A percentile compares a stretch with the other conserved stretches of the same genome.
These are phyloP conservation scores for Alternaria dauci DNA, from an alignment of 2,329 filamentous ascomycete species.

Conservation along the genomic window DNA sequence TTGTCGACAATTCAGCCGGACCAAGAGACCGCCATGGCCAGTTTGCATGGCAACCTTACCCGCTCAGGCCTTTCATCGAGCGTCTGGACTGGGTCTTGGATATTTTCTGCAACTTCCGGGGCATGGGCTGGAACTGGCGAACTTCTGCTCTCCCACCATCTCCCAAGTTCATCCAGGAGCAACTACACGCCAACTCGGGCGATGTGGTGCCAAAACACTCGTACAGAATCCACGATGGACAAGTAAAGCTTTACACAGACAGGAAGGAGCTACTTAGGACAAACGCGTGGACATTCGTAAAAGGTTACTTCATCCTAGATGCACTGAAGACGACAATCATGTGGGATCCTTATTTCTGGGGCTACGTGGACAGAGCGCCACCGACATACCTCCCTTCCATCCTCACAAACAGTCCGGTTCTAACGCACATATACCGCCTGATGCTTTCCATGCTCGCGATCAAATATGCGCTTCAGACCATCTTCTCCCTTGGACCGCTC, in stretches of 20 bases:
- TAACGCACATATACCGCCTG: conserved; percentile 66
- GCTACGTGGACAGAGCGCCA: conserved; percentile 55
- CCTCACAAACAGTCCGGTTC: conserved; percentile 51
- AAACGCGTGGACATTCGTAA: conserved; percentile 54
- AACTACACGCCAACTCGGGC: conserved; percentile 45
- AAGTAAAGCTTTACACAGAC: conserved; percentile 50
- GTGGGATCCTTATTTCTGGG: conserved; percentile 80
- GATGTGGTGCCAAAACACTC: conserved; percentile 27
- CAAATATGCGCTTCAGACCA: conserved; percentile 66
- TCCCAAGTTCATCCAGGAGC: conserved; percentile 51
- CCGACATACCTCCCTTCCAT: conserved; percentile 57
- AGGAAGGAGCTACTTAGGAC: conserved; percentile 45
- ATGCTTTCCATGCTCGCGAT: conserved; percentile 65
- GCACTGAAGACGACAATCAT: conserved; percentile 72
- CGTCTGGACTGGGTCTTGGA: conserved; percentile 67
- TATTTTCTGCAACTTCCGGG: conserved; percentile 66
- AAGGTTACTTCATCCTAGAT: conserved; percentile 74
- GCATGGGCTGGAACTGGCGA: conserved; percentile 68
- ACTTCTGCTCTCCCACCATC: conserved; percentile 58
- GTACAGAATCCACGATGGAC: conserved; percentile 38
- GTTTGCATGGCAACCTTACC: conserved; percentile 65
- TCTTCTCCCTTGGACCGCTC: conserved; percentile 69
- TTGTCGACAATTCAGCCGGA: conserved; percentile 30
- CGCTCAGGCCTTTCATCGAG: conserved; percentile 56
- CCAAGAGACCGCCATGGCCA: conserved; percentile 43